Evolutionary conservation across 78 protist species (phyloP).

Genomic region (Dictyostelium citrinum): DNA sequence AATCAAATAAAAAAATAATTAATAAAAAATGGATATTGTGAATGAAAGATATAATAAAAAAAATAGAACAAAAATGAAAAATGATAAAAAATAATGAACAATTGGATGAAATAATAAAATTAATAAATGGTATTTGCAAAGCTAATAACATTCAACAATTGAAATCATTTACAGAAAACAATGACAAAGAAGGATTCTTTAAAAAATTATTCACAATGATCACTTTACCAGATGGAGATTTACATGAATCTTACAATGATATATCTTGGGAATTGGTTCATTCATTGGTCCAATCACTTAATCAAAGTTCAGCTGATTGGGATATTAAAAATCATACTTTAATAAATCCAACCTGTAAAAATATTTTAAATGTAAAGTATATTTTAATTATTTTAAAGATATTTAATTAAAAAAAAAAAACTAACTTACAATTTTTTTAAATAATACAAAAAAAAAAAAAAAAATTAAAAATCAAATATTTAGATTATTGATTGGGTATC

Average conservation of each 20-base stretch:
- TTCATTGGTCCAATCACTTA: conserved; percentile 1
- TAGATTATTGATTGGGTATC: conserved; percentile 62
- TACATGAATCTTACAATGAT: conserved; percentile 8
- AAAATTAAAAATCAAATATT: neutral
- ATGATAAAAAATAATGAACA: neutral
- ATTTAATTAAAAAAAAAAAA: neutral
- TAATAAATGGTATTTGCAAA: neutral
- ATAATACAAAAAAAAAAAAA: neutral
- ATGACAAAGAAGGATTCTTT: neutral
- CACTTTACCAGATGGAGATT: neutral
- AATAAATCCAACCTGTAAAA: neutral
- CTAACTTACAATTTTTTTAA: neutral
- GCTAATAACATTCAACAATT: neutral
- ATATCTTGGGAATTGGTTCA: conserved; percentile 59
- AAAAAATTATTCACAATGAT: neutral
- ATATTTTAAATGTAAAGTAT: conserved; percentile 3
- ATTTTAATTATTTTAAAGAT: no score
- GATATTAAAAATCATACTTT: neutral
- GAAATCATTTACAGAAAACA: neutral
- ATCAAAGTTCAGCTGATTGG: conserved; percentile 15
- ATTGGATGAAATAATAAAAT: neutral
- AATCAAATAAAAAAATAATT: no score
- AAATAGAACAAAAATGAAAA: neutral
- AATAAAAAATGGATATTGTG: neutral
- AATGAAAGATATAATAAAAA: neutral